Evolutionary conservation across 768 basidiomycete species (phyloP).

Genomic region (Lentinula boryana): DNA sequence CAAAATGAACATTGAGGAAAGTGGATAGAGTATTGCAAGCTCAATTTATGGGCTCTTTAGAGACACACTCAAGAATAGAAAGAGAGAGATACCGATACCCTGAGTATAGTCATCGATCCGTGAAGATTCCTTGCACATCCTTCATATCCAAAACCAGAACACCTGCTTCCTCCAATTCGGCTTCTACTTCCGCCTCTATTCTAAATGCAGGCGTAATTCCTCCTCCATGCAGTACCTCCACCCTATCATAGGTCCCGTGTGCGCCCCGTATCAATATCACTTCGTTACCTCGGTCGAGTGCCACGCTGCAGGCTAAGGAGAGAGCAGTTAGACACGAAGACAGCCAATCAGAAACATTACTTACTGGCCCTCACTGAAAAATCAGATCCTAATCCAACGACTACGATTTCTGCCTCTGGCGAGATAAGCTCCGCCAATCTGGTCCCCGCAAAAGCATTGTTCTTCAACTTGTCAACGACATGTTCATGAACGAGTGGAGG

Average conservation of each 20-base stretch:
- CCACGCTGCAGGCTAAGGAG: slow-evolving; percentile 46
- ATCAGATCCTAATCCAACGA: slow-evolving; percentile 66
- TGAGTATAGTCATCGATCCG: slow-evolving; percentile 31
- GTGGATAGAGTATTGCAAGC: too few relatives aligned
- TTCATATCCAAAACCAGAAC: slow-evolving; percentile 62
- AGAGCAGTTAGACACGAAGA: background rate
- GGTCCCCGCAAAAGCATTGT: slow-evolving; percentile 66
- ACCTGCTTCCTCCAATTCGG: slow-evolving; percentile 63
- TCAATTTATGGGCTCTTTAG: too few relatives aligned
- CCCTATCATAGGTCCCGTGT: slow-evolving; percentile 63
- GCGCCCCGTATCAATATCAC: slow-evolving; percentile 59
- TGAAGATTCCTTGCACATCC: slow-evolving; percentile 54
- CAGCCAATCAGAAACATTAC: background rate
- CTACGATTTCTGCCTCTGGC: slow-evolving; percentile 52
- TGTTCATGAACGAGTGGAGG: slow-evolving; percentile 42
- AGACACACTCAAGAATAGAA: too few relatives aligned
- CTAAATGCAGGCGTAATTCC: slow-evolving; percentile 43
- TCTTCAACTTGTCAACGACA: slow-evolving; percentile 62
- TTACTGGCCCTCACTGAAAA: slow-evolving; percentile 46
- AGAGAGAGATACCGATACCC: background rate
- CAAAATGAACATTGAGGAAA: too few relatives aligned
- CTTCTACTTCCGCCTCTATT: slow-evolving; percentile 58
- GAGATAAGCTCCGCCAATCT: slow-evolving; percentile 42
- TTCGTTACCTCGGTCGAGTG: slow-evolving; percentile 57
- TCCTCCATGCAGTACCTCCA: slow-evolving; percentile 56